phyloP scores from a whole-genome alignment of 495 filamentous ascomycete genomes.

The Penicillium dipodomyicola region DNA sequence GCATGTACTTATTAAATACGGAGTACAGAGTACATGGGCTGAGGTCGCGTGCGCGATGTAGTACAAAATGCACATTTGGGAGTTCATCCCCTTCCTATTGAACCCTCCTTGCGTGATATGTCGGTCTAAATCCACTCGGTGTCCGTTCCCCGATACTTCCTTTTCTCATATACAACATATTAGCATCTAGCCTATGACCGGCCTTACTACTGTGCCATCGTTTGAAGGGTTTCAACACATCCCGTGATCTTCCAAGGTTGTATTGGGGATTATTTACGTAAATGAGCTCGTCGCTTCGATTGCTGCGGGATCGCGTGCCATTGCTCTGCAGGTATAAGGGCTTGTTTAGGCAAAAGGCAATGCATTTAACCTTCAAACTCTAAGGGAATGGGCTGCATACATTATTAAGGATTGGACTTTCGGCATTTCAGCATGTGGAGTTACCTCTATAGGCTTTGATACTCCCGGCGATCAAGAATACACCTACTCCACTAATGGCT shows the following conservation, averaged over 20 bases:
- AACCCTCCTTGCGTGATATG: slow-evolving; percentile 13
- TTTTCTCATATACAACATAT: neutral
- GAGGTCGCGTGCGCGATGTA: slow-evolving; percentile 9
- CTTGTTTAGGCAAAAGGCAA: neutral
- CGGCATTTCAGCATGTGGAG: neutral
- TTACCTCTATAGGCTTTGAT: neutral
- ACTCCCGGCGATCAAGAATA: neutral
- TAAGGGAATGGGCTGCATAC: neutral
- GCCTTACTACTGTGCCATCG: neutral
- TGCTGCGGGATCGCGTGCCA: neutral
- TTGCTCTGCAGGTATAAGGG: neutral
- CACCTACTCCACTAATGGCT: neutral
- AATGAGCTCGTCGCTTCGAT: neutral
- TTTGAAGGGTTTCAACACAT: neutral
- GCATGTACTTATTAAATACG: neutral
- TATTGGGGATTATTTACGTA: neutral
- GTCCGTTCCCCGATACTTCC: neutral
- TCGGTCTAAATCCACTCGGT: neutral
- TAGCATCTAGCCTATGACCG: neutral
- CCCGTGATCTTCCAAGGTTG: neutral
- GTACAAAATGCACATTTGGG: neutral
- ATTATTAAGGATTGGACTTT: neutral
- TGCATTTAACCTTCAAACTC: neutral
- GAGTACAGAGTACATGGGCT: neutral
- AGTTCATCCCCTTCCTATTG: slow-evolving; percentile 8